Evolutionary conservation across 441 rosid genomes (phyloP).

Genomic region (Cnidoscolus chayamansa): DNA sequence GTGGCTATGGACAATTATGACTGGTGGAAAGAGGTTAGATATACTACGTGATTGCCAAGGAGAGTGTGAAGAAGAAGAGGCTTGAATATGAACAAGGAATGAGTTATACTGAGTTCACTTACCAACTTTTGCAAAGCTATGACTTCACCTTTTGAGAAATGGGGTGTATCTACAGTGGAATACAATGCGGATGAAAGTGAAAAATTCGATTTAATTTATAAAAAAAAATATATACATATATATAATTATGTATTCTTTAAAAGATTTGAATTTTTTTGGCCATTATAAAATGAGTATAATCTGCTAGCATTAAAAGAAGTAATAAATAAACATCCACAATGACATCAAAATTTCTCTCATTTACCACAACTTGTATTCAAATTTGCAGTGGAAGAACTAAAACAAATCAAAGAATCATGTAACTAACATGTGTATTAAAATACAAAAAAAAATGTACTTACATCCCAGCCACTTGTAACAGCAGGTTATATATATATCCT

Average conservation of each 20-base stretch:
- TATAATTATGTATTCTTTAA: no score
- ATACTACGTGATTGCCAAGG: conserved; percentile 73
- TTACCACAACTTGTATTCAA: no score
- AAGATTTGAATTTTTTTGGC: no score
- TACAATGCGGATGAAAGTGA: no score
- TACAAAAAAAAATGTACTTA: not conserved
- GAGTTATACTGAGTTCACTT: conserved; percentile 90
- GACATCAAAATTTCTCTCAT: no score
- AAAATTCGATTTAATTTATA: no score
- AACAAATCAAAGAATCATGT: conserved; percentile 23
- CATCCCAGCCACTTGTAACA: no score
- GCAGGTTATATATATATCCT: not conserved
- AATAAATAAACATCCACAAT: no score
- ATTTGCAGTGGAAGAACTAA: no score
- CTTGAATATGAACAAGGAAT: conserved; percentile 89
- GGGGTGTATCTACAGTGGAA: conserved; percentile 35
- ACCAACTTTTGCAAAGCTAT: conserved; percentile 85
- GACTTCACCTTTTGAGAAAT: conserved; percentile 66
- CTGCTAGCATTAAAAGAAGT: no score
- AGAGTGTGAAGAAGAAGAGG: conserved; percentile 79
- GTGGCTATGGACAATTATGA: conserved; percentile 77
- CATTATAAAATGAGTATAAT: no score
- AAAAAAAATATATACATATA: no score
- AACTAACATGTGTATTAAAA: not conserved
- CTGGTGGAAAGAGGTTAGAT: conserved; percentile 83